Base-by-base conservation (phyloP, 345 rosid genomes). In the Brassica nigra region DNA sequence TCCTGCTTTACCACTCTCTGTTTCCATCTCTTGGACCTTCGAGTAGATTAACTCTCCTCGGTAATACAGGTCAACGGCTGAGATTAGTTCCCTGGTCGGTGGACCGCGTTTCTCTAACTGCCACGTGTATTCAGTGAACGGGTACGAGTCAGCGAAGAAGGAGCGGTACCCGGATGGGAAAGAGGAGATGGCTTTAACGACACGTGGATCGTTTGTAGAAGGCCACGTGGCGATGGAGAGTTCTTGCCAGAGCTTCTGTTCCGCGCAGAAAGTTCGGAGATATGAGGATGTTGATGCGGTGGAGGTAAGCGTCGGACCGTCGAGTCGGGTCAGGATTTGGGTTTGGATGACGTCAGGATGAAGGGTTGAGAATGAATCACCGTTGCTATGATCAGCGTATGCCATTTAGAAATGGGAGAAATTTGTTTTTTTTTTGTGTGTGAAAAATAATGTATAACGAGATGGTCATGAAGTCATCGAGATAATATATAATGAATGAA, bases 41-140 rank as follows among this genome's bases (percentile, higher is more conserved):
- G 97, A 92, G 70, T 78, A 85, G 30, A 95, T 81, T 0, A 84
- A 47, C 14, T 76, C 42, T 18, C 80, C 82, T 64, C 57, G 66
- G 61, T 88, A 90, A 66, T 76, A 87, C 15, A 94, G 20, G 85
- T 94, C 99, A 1, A 94, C 97, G 62, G 95, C 94, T 0, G 94
- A 92, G 78, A 94, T 87, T 2, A 92, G 61, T 7, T 65, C 81
- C 10, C 59, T 10, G 2, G 86, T 10, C 2, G 76, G 58, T 27
- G 70, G 63, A 49, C 36, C 76, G 12, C 55, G 69, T 14, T 28
- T 63, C 20, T 63, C 76, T 3, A 14, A 2, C 2, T 4, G 67
- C 37, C 80, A 68, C 47, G 70, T 78, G 67, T 49, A 62, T 44
- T 86, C 74, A 1, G 42, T 73, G 90, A 83, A 68, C 12, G 96